Conservation (phyloP, 2,329 filamentous ascomycete genomes). For the Hymenoscyphus fraxineus region DNA sequence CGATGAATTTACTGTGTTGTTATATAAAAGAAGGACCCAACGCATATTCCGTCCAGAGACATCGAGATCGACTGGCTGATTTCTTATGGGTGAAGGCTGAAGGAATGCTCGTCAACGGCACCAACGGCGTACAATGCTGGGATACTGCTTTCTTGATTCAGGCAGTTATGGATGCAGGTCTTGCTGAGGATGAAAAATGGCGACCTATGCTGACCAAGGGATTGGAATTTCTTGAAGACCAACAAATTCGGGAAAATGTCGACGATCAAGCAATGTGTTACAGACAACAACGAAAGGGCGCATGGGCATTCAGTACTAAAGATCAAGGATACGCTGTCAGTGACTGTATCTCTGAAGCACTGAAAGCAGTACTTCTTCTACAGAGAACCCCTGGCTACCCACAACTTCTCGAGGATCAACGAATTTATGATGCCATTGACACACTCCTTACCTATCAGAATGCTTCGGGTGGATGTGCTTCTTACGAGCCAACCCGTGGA, state of each 20-base stretch:
- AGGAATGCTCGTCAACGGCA: slow-evolving; percentile 92
- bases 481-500: slow-evolving; percentile 81
- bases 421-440: slow-evolving; percentile 84
- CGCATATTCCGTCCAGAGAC: slow-evolving; percentile 66
- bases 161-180: slow-evolving; percentile 71
- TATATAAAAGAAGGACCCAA: slow-evolving; percentile 81
- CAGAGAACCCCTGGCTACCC: slow-evolving; percentile 77
- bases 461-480: slow-evolving; percentile 76
- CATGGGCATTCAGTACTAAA: slow-evolving; percentile 92
- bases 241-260: slow-evolving; percentile 85
- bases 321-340: slow-evolving; percentile 93
- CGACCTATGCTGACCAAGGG: slow-evolving; percentile 78
- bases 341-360: slow-evolving; percentile 86
- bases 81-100: slow-evolving; percentile 89
- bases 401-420: slow-evolving; percentile 66
- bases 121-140: slow-evolving; percentile 97
- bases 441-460: slow-evolving; percentile 92
- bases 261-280: slow-evolving; percentile 76
- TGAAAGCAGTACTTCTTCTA: slow-evolving; percentile 81
- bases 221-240: slow-evolving; percentile 79
- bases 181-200: slow-evolving; percentile 75
- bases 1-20: slow-evolving; percentile 85
- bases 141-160: slow-evolving; percentile 91
- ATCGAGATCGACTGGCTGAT: slow-evolving; percentile 78
- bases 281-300: slow-evolving; percentile 85